These are phyloP conservation scores for Cryptosporidium meleagridis DNA, from an alignment of 169 alveolate species.

Conservation along the genomic window DNA sequence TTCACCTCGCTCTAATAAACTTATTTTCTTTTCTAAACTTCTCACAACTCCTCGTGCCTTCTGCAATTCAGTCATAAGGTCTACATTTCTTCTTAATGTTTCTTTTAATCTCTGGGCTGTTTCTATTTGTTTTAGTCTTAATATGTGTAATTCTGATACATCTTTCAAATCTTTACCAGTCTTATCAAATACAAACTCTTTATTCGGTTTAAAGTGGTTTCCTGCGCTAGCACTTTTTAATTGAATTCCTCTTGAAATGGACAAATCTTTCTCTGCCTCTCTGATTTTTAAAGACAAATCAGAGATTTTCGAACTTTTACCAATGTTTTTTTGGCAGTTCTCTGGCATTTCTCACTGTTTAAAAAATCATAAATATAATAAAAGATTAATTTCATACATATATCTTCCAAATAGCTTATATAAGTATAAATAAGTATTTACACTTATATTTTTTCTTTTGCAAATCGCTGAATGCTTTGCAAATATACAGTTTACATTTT, in stretches of 20 bases:
- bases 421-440: not conserved
- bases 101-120: slow-evolving; percentile 72
- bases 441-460: not conserved
- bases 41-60: slow-evolving; percentile 64
- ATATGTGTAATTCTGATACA: slow-evolving; percentile 39
- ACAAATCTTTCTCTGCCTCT: slow-evolving; percentile 46
- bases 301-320: slow-evolving; percentile 38
- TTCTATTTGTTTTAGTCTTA: slow-evolving; percentile 69
- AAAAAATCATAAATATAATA: not conserved
- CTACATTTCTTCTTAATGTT: slow-evolving; percentile 68
- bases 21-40: slow-evolving; percentile 43
- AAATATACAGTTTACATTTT: not conserved
- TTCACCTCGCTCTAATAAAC: slow-evolving; percentile 2
- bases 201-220: not conserved
- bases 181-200: not conserved
- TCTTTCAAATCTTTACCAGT: slow-evolving; percentile 4
- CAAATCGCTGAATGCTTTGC: not conserved
- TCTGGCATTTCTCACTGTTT: slow-evolving; percentile 39
- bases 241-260: slow-evolving; percentile 11
- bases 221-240: not conserved
- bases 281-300: slow-evolving; percentile 47
- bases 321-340: slow-evolving; percentile 24
- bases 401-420: not conserved
- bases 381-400: not conserved
- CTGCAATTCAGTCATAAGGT: slow-evolving; percentile 65